A percentile compares a stretch with the other conserved stretches of the same genome.
Conservation (phyloP, 306 rosid genomes). For the Castanospermum australe region DNA sequence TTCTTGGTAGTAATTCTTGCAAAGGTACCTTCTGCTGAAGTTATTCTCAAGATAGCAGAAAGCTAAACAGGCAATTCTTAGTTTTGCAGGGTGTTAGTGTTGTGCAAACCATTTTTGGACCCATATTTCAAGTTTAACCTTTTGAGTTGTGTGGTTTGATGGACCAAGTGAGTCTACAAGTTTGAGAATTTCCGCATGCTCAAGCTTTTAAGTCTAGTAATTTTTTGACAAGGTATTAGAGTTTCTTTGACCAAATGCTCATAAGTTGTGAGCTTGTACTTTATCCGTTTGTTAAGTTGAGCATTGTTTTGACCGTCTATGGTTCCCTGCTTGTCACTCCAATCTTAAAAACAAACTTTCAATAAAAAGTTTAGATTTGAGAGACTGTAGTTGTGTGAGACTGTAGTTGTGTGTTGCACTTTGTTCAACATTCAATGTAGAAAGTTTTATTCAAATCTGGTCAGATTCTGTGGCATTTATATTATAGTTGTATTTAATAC, state of each 20-base stretch:
- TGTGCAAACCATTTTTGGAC: not conserved
- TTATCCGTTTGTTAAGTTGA: not conserved
- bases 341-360: not conserved
- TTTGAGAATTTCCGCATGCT: not conserved
- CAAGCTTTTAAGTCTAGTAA: not conserved
- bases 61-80: not conserved
- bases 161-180: not conserved
- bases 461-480: not conserved
- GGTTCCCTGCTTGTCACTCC: not conserved
- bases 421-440: not conserved
- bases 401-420: not conserved
- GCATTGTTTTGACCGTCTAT: not conserved
- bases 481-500: conserved; percentile 1
- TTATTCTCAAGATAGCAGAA: not conserved
- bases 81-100: not conserved
- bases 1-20: not conserved
- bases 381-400: not conserved
- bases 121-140: not conserved
- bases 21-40: not conserved
- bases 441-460: not conserved
- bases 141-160: not conserved
- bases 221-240: not conserved
- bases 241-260: not conserved
- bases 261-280: not conserved
- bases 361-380: not conserved